phyloP scores from a whole-genome alignment of 768 basidiomycete species.

The Suillus variegatus region DNA sequence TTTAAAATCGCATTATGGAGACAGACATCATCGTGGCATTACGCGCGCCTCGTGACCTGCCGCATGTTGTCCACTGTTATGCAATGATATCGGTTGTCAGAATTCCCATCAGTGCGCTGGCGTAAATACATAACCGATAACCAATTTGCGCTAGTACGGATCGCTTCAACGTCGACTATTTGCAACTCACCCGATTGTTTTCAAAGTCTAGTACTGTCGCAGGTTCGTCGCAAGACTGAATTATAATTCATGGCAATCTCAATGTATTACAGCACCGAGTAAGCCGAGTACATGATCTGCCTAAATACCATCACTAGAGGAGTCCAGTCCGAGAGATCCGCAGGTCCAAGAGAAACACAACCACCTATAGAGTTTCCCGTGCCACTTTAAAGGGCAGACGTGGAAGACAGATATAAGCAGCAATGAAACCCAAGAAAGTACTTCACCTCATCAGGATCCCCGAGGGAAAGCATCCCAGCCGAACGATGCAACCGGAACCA shows the following conservation, averaged over 20 bases:
- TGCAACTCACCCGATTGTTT: not conserved
- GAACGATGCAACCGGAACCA: conserved; percentile 2
- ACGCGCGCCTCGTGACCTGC: not conserved
- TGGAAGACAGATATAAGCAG: not conserved
- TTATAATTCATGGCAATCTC: not conserved
- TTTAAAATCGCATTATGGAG: not conserved
- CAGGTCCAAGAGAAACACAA: not conserved
- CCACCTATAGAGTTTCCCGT: not conserved
- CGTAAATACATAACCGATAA: conserved; percentile 5
- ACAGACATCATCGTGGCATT: not conserved
- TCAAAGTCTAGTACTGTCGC: not conserved
- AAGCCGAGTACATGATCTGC: not conserved
- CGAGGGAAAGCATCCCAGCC: not conserved
- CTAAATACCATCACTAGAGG: not conserved
- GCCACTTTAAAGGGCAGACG: conserved; percentile 1
- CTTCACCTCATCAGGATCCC: not conserved
- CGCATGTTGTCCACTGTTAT: conserved; percentile 1
- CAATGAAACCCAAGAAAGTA: not conserved
- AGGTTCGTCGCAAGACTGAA: not conserved
- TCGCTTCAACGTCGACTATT: not conserved
- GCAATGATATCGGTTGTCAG: conserved; percentile 1
- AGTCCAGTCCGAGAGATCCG: conserved; percentile 4
- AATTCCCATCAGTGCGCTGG: conserved; percentile 4
- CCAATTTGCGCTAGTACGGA: not conserved
- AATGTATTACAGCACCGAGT: not conserved